Conservation (phyloP, 768 basidiomycete genomes). For the Suillus luteus region DNA sequence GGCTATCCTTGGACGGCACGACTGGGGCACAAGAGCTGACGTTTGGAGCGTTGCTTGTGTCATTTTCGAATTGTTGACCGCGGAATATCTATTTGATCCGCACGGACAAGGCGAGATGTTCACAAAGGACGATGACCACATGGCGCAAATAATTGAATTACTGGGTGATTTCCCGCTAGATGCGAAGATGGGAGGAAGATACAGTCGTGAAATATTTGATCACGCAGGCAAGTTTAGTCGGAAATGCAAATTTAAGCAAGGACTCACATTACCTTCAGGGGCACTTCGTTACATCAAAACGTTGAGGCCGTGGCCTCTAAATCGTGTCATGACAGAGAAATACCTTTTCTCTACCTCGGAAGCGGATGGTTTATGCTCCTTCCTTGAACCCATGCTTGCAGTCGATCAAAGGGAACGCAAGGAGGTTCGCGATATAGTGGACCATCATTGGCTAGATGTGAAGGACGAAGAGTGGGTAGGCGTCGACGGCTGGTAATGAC, state of each 20-base stretch:
- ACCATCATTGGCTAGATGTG: conserved; percentile 71
- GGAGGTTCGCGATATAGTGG: conserved; percentile 70
- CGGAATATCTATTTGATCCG: conserved; percentile 91
- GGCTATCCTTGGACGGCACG: conserved; percentile 83
- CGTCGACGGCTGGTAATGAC: conserved; percentile 33
- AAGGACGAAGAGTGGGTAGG: conserved; percentile 33
- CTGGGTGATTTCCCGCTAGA: conserved; percentile 75
- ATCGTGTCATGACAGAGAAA: conserved; percentile 87
- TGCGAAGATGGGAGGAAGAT: conserved; percentile 82
- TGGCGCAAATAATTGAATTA: conserved; percentile 93
- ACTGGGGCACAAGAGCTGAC: conserved; percentile 86
- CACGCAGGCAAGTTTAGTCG: conserved; percentile 50
- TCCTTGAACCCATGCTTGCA: conserved; percentile 76
- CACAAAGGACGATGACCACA: conserved; percentile 93
- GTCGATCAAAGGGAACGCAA: conserved; percentile 69
- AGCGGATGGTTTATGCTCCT: conserved; percentile 58
- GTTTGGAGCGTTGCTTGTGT: conserved; percentile 93
- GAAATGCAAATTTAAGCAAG: conserved; percentile 11
- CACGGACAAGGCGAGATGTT: conserved; percentile 80
- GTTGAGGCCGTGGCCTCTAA: conserved; percentile 79
- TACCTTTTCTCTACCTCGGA: conserved; percentile 70
- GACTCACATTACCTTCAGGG: conserved; percentile 41
- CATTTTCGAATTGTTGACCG: conserved; percentile 88
- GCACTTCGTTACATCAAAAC: conserved; percentile 70
- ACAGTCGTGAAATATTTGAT: conserved; percentile 84